Conservation (phyloP, 2,329 filamentous ascomycete species). For the Juglanconis juglandina region DNA sequence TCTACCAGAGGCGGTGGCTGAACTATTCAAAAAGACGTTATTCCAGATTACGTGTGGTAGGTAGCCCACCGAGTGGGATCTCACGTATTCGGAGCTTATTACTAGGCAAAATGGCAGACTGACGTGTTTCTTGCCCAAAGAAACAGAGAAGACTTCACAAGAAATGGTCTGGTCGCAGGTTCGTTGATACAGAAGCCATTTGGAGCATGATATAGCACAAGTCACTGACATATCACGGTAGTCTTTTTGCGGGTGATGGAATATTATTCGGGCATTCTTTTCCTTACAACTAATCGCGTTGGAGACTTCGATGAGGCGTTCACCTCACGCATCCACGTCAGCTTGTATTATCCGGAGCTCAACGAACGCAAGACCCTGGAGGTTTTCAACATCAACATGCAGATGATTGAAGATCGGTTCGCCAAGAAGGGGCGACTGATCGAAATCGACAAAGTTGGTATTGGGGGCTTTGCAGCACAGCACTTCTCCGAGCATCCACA, state of each 20-base stretch:
- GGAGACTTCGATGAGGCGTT: slow-evolving; percentile 24
- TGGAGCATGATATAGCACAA: not conserved
- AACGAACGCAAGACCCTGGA: not conserved
- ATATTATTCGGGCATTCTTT: slow-evolving; percentile 22
- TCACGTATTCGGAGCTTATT: no score
- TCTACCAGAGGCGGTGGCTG: not conserved
- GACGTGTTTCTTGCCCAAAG: slow-evolving; percentile 35
- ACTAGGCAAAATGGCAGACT: no score
- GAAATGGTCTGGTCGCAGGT: slow-evolving; percentile 29
- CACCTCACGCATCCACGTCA: slow-evolving; percentile 16
- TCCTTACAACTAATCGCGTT: slow-evolving; percentile 22
- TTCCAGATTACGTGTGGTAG: no score
- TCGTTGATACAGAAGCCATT: no score
- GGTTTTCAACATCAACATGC: not conserved
- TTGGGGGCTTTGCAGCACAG: slow-evolving; percentile 1
- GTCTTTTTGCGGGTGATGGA: slow-evolving; percentile 22
- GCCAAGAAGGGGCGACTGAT: not conserved
- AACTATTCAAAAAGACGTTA: no score
- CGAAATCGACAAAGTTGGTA: slow-evolving; percentile 5
- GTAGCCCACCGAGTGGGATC: no score
- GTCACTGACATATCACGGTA: not conserved
- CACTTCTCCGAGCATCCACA: slow-evolving; percentile 1
- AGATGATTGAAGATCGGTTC: not conserved
- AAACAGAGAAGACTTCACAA: slow-evolving; percentile 16
- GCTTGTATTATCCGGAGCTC: not conserved